Evolutionary conservation across 352 stramenopile species (phyloP).

Genomic region (Pythium dissimile): DNA sequence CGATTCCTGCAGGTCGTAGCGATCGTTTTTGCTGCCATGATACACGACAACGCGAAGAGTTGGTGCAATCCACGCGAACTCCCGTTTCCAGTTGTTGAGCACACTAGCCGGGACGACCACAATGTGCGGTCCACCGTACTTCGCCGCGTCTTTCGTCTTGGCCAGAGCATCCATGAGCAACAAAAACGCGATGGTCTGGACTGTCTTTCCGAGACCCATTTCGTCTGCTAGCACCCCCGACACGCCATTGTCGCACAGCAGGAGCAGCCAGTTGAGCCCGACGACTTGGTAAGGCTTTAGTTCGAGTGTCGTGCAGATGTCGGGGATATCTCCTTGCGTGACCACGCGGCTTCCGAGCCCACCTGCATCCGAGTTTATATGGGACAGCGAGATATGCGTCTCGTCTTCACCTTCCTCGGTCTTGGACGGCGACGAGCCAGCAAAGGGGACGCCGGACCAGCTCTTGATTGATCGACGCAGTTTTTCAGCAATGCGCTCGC

Average conservation of each 20-base stretch:
- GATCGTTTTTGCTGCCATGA: constrained; percentile 64
- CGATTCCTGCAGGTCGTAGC: constrained; percentile 50
- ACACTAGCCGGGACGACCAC: constrained; percentile 92
- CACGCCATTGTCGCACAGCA: constrained; percentile 76
- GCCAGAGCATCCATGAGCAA: constrained; percentile 52
- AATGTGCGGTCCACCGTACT: constrained; percentile 72
- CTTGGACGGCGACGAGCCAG: constrained; percentile 23
- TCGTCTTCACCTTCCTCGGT: constrained; percentile 33
- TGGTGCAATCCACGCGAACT: constrained; percentile 92
- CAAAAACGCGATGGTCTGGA: constrained; percentile 83
- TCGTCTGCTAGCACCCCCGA: constrained; percentile 83
- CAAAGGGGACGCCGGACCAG: constrained; percentile 35
- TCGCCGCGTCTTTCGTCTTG: constrained; percentile 23
- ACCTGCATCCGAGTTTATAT: constrained; percentile 29
- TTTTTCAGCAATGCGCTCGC: constrained; percentile 56
- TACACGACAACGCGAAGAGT: constrained; percentile 86
- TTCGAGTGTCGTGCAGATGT: constrained; percentile 62
- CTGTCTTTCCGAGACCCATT: constrained; percentile 94
- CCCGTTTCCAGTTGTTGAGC: constrained; percentile 91
- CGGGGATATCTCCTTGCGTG: constrained; percentile 63
- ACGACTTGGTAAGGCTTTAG: constrained; percentile 87
- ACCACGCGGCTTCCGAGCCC: constrained; percentile 38
- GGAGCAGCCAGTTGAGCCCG: constrained; percentile 78
- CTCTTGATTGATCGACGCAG: constrained; percentile 54
- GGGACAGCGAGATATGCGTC: constrained; percentile 54